Conservation (phyloP, 2,329 filamentous ascomycete species). For the Alternaria consortialis region DNA sequence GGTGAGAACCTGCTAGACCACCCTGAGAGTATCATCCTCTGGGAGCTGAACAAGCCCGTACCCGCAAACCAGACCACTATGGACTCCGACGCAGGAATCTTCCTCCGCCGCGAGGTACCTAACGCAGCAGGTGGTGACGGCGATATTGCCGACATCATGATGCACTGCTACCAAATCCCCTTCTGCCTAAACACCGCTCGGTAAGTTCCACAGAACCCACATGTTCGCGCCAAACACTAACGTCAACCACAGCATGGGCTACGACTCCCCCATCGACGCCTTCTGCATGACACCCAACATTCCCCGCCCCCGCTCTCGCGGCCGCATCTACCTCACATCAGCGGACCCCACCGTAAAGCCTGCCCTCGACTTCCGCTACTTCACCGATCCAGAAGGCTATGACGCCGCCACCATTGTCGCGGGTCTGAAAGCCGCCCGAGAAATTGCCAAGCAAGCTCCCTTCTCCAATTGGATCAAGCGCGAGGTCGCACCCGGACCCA, state of each 20-base stretch:
- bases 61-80: constrained; percentile 85
- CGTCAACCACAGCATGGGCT: constrained; percentile 66
- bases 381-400: constrained; percentile 85
- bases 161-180: constrained; percentile 96
- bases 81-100: constrained; percentile 90
- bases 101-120: constrained; percentile 78
- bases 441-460: constrained; percentile 76
- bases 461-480: constrained; percentile 85
- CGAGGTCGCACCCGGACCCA: constrained; percentile 80
- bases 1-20: constrained; percentile 72
- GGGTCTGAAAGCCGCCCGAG: constrained; percentile 78
- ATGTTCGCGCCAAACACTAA: constrained; percentile 13
- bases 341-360: constrained; percentile 79
- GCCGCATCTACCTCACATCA: constrained; percentile 79
- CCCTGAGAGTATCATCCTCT: constrained; percentile 72
- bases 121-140: constrained; percentile 76
- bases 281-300: constrained; percentile 97
- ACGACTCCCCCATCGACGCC: constrained; percentile 73
- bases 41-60: constrained; percentile 82
- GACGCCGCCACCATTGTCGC: constrained; percentile 83
- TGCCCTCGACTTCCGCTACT: constrained; percentile 87
- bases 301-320: constrained; percentile 79
- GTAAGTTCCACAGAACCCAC: constrained; percentile 30
- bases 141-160: constrained; percentile 86
- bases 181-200: constrained; percentile 87